A percentile compares a stretch with the other conserved stretches of the same genome.
Conservation (phyloP, 805 yeast species). For the Teunomyces barrocoloradensis region DNA sequence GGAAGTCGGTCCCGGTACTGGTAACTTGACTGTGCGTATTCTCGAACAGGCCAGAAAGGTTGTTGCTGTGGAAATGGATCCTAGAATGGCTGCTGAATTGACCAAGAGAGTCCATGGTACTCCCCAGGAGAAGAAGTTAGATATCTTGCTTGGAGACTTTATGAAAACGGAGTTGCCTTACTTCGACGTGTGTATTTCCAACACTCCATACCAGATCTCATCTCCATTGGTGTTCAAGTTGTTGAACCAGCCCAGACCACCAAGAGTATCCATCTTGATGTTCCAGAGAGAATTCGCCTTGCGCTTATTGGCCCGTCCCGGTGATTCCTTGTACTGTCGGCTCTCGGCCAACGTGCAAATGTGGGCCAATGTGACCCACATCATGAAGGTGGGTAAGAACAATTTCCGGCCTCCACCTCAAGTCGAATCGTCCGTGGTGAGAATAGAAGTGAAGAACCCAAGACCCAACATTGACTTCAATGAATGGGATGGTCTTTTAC, state of each 20-base stretch:
- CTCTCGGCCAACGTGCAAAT: slow-evolving; percentile 95
- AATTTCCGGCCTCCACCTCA: slow-evolving; percentile 98
- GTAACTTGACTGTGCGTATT: slow-evolving; percentile 91
- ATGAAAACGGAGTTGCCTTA: slow-evolving; percentile 94
- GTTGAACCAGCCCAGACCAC: slow-evolving; percentile 88
- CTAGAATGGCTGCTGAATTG: slow-evolving; percentile 99
- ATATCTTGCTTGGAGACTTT: slow-evolving; percentile 90
- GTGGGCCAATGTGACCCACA: slow-evolving; percentile 99
- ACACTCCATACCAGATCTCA: slow-evolving; percentile 96
- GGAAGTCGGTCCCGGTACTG: slow-evolving; percentile 99
- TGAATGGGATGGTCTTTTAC: slow-evolving; percentile 95
- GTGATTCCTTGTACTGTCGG: slow-evolving; percentile 91
- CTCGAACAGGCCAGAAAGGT: slow-evolving; percentile 90
- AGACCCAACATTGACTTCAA: slow-evolving; percentile 91
- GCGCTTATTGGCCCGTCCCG: slow-evolving; percentile 91
- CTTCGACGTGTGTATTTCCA: slow-evolving; percentile 93
- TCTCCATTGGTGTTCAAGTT: slow-evolving; percentile 94
- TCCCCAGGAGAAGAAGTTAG: slow-evolving; percentile 88
- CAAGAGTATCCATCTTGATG: slow-evolving; percentile 93
- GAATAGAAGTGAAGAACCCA: slow-evolving; percentile 87
- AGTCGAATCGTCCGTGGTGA: slow-evolving; percentile 94
- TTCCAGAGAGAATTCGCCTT: slow-evolving; percentile 97
- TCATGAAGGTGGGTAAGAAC: slow-evolving; percentile 96
- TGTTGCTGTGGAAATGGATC: slow-evolving; percentile 98
- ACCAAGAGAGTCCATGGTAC: slow-evolving; percentile 97